phyloP scores from a whole-genome alignment of 495 filamentous ascomycete species.

The Xylaria nigripes region DNA sequence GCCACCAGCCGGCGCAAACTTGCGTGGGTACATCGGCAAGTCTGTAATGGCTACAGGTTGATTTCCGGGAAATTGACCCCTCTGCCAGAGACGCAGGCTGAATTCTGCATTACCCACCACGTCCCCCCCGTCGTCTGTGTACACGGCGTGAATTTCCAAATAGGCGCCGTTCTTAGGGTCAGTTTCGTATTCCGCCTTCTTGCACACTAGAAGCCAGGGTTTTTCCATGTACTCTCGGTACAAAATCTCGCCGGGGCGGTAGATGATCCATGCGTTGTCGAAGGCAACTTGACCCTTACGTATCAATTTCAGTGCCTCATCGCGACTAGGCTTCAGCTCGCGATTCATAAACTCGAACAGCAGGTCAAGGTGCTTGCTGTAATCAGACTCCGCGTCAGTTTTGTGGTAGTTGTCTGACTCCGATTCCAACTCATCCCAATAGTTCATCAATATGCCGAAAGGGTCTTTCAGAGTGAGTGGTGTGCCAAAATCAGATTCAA shows the following conservation, averaged over 20 bases:
- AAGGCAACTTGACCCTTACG: constrained; percentile 23
- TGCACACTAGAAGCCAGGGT: constrained; percentile 22
- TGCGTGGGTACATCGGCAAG: constrained; percentile 16
- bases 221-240: constrained; percentile 24
- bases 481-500: constrained; percentile 28
- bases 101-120: constrained; percentile 11
- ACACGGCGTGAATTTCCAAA: constrained; percentile 20
- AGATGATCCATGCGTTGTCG: constrained; percentile 31
- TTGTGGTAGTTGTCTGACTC: constrained; percentile 14
- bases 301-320: constrained; percentile 21
- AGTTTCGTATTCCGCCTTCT: constrained; percentile 23
- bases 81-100: constrained; percentile 12
- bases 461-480: constrained; percentile 22
- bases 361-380: constrained; percentile 26
- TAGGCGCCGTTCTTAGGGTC: constrained; percentile 12
- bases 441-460: constrained; percentile 25
- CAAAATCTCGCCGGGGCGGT: constrained; percentile 28
- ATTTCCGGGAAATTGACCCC: constrained; percentile 14
- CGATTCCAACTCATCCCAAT: constrained; percentile 24
- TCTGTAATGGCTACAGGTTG: constrained; percentile 18
- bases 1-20: constrained; percentile 12
- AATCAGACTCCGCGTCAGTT: constrained; percentile 19
- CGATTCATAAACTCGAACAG: constrained; percentile 29
- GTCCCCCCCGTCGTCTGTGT: constrained; percentile 18
- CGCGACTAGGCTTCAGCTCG: constrained; percentile 22